Percentiles rank a stretch among this genome's conserved stretches.
phyloP scores from a whole-genome alignment of 192 early-diverging fungal genomes.

The Coemansia sp. region DNA sequence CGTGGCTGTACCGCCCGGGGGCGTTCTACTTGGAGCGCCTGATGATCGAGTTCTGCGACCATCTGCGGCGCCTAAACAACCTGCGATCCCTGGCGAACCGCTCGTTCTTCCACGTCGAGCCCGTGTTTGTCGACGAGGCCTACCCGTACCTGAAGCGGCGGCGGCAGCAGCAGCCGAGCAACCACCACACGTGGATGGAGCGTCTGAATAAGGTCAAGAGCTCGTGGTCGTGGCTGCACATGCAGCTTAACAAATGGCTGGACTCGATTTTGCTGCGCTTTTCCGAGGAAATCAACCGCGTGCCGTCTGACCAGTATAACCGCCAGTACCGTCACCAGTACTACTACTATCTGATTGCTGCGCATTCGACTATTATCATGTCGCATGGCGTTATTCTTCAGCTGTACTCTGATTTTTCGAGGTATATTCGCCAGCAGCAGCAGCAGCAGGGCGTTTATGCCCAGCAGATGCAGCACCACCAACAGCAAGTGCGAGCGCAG shows the following conservation, averaged over 20 bases:
- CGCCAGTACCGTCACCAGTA: slow-evolving; percentile 38
- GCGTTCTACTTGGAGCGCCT: slow-evolving; percentile 55
- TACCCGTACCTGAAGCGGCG: slow-evolving; percentile 46
- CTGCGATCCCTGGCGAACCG: slow-evolving; percentile 49
- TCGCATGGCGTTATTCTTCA: slow-evolving; percentile 53
- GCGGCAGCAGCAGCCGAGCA: too few relatives aligned
- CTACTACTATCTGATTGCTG: slow-evolving; percentile 57
- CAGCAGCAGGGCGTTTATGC: too few relatives aligned
- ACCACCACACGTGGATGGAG: slow-evolving; percentile 38
- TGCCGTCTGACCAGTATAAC: slow-evolving; percentile 46
- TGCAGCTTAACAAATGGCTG: slow-evolving; percentile 58
- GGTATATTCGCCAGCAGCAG: slow-evolving; percentile 38
- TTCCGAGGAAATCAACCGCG: slow-evolving; percentile 48
- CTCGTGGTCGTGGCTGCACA: slow-evolving; percentile 54
- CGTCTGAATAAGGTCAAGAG: slow-evolving; percentile 51
- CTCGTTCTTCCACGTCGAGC: slow-evolving; percentile 48
- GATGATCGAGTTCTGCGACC: slow-evolving; percentile 58
- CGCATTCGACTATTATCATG: slow-evolving; percentile 57
- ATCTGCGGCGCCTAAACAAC: slow-evolving; percentile 50
- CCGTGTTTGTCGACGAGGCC: slow-evolving; percentile 47
- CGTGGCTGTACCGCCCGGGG: slow-evolving; percentile 49
- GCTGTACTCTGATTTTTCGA: slow-evolving; percentile 43
- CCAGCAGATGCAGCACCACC: slow-evolving; percentile 10
- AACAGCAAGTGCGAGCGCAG: background rate
- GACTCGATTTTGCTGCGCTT: slow-evolving; percentile 53